Base-by-base conservation (phyloP, 768 basidiomycete genomes). In the Tricholoma matsutake region DNA sequence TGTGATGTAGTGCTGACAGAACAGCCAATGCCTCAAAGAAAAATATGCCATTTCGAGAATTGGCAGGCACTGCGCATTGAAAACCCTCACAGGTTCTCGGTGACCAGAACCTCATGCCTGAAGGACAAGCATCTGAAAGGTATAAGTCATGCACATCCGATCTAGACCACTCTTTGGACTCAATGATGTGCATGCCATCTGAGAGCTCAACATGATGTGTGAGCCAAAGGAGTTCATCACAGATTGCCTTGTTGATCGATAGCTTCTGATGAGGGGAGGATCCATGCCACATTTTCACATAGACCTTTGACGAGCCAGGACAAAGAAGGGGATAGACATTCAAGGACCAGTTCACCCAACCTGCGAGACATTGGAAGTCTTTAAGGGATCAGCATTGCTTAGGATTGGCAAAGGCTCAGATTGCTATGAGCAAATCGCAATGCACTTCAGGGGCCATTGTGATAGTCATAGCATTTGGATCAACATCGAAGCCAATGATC, bases 141-240 rank as follows among this genome's bases (percentile, higher is more conserved):
- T 16, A 0, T 70, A 62, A 7, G 14, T 10, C 5, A 67, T 61
- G 4, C 70, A 4, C 55, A 64, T 68, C 66, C 67, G 2, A 53
- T 57, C 20, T 4, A 6, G 16, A 3, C 49, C 49, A 51, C 6
- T n/a, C 16, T 22, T 6, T 5, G 6, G 49, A 14, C 20, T 14
- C 29, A 29, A 51, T n/a, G 4, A 51, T n/a, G 18, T 18, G 20
- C 6, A 51, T 4, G 20, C 49, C 49, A 4, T 14, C 10, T 0
- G 18, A 51, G 10, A 6, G 16, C 11, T n/a, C 49, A 4, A 51
- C 29, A 5, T 51, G 49, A 10, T n/a, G 4, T 20, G n/a, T 1
- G 4, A 51, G 10, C 49, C 49, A 51, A 6, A 11, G 3, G 22
- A 51, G 20, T 13, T 51, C 20, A 22, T 22, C 22, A 13, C 20